Evolutionary conservation across 2,329 filamentous ascomycete genomes (phyloP).

Genomic region (Colletotrichum truncatum): DNA sequence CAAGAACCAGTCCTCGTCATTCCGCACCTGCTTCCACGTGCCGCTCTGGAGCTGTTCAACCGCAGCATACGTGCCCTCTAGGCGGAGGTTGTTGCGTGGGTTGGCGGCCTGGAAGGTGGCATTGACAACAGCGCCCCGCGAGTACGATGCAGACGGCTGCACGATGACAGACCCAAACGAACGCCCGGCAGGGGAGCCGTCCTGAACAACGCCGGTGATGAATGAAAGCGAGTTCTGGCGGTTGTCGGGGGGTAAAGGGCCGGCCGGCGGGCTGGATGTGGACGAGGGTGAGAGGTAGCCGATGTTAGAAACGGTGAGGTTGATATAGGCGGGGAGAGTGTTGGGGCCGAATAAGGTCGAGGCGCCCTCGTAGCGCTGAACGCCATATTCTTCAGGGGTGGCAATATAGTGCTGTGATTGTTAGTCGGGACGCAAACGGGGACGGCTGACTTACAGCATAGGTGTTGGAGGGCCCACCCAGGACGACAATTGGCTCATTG

Average conservation of each 20-base stretch:
- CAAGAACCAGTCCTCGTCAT: constrained; percentile 85
- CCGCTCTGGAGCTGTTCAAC: constrained; percentile 68
- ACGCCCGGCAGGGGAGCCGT: constrained; percentile 72
- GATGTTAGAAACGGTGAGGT: constrained; percentile 79
- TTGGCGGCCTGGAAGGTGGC: constrained; percentile 87
- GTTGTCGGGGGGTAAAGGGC: constrained; percentile 80
- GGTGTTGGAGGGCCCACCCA: constrained; percentile 89
- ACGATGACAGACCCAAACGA: constrained; percentile 74
- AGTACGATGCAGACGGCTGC: constrained; percentile 63
- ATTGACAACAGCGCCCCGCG: constrained; percentile 68
- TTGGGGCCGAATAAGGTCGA: constrained; percentile 88
- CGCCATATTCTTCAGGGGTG: constrained; percentile 81
- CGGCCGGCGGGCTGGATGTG: constrained; percentile 55
- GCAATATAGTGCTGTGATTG: constrained; percentile 72
- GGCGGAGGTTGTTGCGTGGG: constrained; percentile 85
- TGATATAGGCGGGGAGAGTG: constrained; percentile 87
- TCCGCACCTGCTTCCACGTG: constrained; percentile 72
- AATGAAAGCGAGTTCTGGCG: constrained; percentile 79
- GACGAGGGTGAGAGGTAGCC: constrained; percentile 67
- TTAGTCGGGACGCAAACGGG: constrained; percentile 38
- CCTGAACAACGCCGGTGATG: constrained; percentile 81
- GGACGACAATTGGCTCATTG: constrained; percentile 75
- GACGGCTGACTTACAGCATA: constrained; percentile 70
- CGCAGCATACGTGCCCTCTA: constrained; percentile 80
- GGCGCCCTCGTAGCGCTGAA: constrained; percentile 95